These are phyloP conservation scores for Prototheca wickerhamii DNA, from an alignment of 163 green algal species.

Conservation along the genomic window DNA sequence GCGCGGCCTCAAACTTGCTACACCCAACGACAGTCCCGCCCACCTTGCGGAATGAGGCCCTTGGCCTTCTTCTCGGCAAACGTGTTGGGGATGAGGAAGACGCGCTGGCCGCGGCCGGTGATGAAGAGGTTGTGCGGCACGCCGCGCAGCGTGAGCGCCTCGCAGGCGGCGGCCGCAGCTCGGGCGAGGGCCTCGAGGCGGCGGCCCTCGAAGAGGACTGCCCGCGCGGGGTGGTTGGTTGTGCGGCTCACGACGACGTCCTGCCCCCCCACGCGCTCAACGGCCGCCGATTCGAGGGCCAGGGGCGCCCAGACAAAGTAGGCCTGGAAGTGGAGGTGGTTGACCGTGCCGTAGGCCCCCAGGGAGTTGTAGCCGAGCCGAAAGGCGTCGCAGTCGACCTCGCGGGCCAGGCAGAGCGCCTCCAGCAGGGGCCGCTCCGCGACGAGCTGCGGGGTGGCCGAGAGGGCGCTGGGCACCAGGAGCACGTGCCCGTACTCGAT, in stretches of 20 bases:
- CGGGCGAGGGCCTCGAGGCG: conserved; percentile 51
- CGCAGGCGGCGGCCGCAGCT: conserved; percentile 48
- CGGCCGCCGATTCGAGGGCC: conserved; percentile 70
- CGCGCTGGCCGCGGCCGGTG: conserved; percentile 67
- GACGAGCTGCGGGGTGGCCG: conserved; percentile 68
- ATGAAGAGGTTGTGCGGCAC: conserved; percentile 96
- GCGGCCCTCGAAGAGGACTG: conserved; percentile 76
- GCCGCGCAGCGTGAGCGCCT: conserved; percentile 66
- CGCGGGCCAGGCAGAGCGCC: conserved; percentile 81
- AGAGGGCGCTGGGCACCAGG: conserved; percentile 79
- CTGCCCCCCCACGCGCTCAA: neutral
- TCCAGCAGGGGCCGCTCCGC: conserved; percentile 50
- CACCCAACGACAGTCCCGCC: neutral
- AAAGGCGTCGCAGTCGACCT: conserved; percentile 84
- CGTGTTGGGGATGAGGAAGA: conserved; percentile 82
- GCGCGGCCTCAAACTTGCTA: neutral
- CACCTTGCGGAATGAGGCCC: conserved; percentile 30
- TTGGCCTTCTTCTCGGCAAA: conserved; percentile 81
- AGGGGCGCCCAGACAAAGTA: conserved; percentile 85
- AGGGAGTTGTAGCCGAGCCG: conserved; percentile 95
- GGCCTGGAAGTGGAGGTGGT: conserved; percentile 98
- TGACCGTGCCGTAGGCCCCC: conserved; percentile 96
- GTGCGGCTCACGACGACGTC: conserved; percentile 46
- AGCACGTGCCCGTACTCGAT: conserved; percentile 99
- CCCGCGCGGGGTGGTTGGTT: conserved; percentile 75